phyloP scores from a whole-genome alignment of 176 grass and related monocot species.

The Aegilops tauschii region DNA sequence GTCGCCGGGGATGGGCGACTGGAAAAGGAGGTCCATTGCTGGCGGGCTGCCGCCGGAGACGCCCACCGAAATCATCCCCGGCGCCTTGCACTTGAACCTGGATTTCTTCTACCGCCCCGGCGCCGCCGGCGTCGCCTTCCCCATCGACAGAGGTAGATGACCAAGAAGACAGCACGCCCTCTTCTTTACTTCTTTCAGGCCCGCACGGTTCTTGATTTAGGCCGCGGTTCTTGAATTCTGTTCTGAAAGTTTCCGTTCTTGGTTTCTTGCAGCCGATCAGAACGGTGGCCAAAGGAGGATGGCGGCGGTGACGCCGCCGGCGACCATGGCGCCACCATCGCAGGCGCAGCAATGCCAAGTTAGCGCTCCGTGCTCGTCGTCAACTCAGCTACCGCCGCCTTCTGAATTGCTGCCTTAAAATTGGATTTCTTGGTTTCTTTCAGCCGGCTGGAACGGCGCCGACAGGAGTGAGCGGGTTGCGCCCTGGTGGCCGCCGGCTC shows the following conservation, averaged over 20 bases:
- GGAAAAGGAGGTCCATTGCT: constrained; percentile 8
- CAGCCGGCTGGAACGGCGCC: background rate
- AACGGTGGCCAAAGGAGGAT: background rate
- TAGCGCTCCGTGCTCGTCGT: background rate
- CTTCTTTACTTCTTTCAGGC: background rate
- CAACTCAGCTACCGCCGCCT: background rate
- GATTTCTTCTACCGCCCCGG: background rate
- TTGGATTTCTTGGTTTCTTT: constrained; percentile 7
- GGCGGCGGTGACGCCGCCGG: background rate
- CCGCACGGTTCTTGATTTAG: background rate
- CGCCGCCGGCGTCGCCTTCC: background rate
- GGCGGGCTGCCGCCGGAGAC: background rate
- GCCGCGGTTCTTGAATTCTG: background rate
- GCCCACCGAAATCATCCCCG: background rate
- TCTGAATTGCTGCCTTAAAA: background rate
- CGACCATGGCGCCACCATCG: background rate
- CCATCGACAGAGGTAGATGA: background rate
- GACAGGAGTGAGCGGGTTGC: background rate
- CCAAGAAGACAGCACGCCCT: background rate
- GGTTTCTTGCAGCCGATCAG: constrained; percentile 1
- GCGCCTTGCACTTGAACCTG: background rate
- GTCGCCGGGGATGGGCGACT: background rate
- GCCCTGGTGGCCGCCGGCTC: background rate
- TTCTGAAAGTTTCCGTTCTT: background rate
- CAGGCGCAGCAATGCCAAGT: background rate